Conservation (phyloP, 2,329 filamentous ascomycete genomes). For the Davidsoniella australis region DNA sequence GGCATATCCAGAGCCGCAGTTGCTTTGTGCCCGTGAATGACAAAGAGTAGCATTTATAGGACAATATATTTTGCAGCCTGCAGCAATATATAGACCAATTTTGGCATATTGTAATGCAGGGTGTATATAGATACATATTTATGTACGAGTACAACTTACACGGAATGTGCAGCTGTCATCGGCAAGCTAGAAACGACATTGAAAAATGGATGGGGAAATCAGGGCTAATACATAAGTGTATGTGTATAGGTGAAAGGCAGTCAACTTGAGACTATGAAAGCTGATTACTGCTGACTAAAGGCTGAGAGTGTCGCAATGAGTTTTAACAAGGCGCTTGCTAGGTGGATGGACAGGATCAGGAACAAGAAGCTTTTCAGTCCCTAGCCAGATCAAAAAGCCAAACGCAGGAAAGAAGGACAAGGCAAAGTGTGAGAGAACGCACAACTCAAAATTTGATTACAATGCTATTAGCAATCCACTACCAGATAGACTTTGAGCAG, state of each 20-base stretch:
- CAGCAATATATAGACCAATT: too few species aligned
- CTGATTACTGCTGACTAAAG: background rate
- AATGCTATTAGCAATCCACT: too few species aligned
- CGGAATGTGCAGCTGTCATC: too few species aligned
- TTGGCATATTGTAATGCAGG: too few species aligned
- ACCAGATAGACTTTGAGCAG: too few species aligned
- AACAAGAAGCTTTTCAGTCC: slow-evolving; percentile 8
- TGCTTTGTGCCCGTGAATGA: too few species aligned
- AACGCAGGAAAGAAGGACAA: background rate
- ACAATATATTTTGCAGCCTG: too few species aligned
- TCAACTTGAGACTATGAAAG: background rate
- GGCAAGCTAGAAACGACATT: background rate
- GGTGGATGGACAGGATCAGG: slow-evolving; percentile 6
- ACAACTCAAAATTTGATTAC: too few species aligned
- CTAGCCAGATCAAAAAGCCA: background rate
- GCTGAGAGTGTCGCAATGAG: background rate
- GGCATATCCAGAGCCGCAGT: too few species aligned
- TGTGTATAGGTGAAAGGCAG: background rate
- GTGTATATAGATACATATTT: background rate
- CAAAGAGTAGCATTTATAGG: too few species aligned
- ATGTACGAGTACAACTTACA: background rate
- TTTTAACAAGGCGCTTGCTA: background rate
- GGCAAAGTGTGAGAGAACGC: too few species aligned
- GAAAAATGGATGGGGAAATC: background rate
- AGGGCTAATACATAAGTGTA: background rate